phyloP scores from a whole-genome alignment of 78 protist genomes.

The Dictyostelium brefeldianum region DNA sequence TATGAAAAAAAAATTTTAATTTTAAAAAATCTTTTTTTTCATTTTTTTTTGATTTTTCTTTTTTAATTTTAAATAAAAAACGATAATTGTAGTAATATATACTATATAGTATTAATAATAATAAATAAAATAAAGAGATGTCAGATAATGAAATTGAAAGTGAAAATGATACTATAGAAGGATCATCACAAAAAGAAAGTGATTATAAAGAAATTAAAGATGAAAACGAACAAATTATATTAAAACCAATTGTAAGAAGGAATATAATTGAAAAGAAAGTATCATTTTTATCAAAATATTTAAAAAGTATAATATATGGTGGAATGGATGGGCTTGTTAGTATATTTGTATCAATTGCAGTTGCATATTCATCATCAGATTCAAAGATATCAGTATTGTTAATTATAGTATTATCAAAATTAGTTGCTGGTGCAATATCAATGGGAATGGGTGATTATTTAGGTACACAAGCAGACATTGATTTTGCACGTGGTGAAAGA shows the following conservation, averaged over 20 bases:
- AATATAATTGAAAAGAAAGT: not conserved
- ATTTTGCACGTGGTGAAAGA: constrained; percentile 74
- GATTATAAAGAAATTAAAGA: no score
- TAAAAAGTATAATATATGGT: constrained; percentile 84
- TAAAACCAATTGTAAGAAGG: constrained; percentile 8
- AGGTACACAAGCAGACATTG: constrained; percentile 81
- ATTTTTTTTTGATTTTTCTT: no score
- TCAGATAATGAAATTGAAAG: not conserved
- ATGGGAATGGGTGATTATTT: constrained; percentile 87
- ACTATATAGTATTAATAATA: no score
- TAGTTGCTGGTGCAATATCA: constrained; percentile 85
- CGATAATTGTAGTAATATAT: no score
- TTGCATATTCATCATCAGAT: constrained; percentile 46
- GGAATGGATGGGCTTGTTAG: constrained; percentile 85
- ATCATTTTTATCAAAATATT: constrained; percentile 43
- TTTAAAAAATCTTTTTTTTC: no score
- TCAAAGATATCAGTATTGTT: constrained; percentile 38
- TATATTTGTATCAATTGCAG: constrained; percentile 80
- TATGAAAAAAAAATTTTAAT: no score
- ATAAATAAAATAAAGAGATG: no score
- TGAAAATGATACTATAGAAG: not conserved
- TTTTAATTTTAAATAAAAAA: no score
- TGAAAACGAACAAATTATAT: not conserved
- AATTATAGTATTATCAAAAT: constrained; percentile 63
- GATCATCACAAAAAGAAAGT: no score